Conservation (phyloP, 805 yeast genomes). For the Lachancea waltii region DNA sequence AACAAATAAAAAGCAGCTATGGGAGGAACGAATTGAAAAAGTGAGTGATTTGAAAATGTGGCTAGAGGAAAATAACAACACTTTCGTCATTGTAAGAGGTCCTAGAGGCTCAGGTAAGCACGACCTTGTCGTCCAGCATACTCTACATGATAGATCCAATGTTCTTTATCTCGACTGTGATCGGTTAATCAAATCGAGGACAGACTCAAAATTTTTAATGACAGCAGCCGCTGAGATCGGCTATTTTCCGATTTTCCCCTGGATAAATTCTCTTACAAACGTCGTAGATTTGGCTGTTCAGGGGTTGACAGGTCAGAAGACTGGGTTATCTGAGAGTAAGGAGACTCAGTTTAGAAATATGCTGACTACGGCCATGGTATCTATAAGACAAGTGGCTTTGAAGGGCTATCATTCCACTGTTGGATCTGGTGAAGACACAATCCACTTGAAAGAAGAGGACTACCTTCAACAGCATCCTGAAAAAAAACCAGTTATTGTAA, state of each 20-base stretch:
- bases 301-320: constrained; percentile 89
- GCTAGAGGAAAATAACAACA: constrained; percentile 83
- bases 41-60: constrained; percentile 66
- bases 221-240: constrained; percentile 74
- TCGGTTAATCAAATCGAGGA: constrained; percentile 60
- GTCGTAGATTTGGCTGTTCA: constrained; percentile 81
- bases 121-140: constrained; percentile 65
- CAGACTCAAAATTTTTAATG: constrained; percentile 61
- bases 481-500: constrained; percentile 76
- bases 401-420: constrained; percentile 37
- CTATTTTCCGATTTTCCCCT: constrained; percentile 88
- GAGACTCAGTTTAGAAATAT: constrained; percentile 79
- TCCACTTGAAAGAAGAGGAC: constrained; percentile 62
- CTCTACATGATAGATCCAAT: constrained; percentile 53
- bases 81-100: constrained; percentile 84
- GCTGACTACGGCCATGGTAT: constrained; percentile 62
- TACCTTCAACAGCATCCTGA: constrained; percentile 81
- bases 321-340: constrained; percentile 77
- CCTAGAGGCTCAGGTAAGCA: constrained; percentile 95
- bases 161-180: constrained; percentile 77
- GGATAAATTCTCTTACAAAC: constrained; percentile 75
- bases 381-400: constrained; percentile 61
- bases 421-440: constrained; percentile 28
- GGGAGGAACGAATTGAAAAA: constrained; percentile 68
- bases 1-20: constrained; percentile 34